A percentile compares a stretch with the other conserved stretches of the same genome.
Evolutionary conservation across 2,329 filamentous ascomycete species (phyloP).

Genomic region (Fusarium sp.): DNA sequence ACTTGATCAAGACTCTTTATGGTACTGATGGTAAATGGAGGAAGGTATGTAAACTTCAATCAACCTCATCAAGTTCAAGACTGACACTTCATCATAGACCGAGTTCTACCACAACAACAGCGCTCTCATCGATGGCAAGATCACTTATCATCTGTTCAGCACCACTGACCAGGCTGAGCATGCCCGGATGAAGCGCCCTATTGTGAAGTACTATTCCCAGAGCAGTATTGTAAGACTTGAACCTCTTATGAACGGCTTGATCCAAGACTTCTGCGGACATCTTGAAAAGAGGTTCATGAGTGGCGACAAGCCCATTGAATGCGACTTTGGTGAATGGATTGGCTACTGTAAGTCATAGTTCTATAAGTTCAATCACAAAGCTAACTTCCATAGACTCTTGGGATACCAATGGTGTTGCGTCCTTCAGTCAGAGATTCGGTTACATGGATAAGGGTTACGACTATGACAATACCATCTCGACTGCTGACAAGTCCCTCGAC

Average conservation of each 20-base stretch:
- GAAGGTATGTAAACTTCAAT: conserved; percentile 42
- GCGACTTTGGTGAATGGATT: conserved; percentile 35
- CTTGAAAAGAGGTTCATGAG: conserved; percentile 36
- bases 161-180: conserved; percentile 42
- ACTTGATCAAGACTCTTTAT: conserved; percentile 56
- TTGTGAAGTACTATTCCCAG: conserved; percentile 51
- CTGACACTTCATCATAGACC: background rate
- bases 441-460: conserved; percentile 58
- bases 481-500: conserved; percentile 47
- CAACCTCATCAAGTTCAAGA: background rate
- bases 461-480: conserved; percentile 55
- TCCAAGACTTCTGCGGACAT: conserved; percentile 41
- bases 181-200: conserved; percentile 43
- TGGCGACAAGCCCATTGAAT: background rate
- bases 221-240: conserved; percentile 45
- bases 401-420: conserved; percentile 60
- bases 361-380: too few species aligned
- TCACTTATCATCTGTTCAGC: conserved; percentile 47
- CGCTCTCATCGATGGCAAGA: conserved; percentile 45
- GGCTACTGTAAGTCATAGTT: conserved; percentile 22
- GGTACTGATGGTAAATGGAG: conserved; percentile 52
- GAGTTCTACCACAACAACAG: conserved; percentile 48
- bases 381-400: conserved; percentile 49
- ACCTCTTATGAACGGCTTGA: conserved; percentile 49
- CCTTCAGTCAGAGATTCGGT: conserved; percentile 59